These are phyloP conservation scores for Blastobotrys proliferans DNA, from an alignment of 1,139 yeast species.

Conservation along the genomic window DNA sequence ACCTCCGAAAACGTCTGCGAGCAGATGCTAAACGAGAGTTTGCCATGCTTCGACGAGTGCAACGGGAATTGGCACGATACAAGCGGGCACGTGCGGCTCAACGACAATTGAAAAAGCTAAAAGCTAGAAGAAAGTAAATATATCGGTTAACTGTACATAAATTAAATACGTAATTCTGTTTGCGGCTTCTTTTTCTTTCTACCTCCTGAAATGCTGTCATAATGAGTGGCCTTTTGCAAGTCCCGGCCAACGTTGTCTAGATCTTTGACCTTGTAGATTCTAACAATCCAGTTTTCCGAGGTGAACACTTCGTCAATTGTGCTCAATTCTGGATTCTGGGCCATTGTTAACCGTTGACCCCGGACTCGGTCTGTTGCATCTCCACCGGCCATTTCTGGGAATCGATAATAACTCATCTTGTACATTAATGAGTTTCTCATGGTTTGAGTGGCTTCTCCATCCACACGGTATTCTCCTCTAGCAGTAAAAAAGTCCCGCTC, in stretches of 20 bases:
- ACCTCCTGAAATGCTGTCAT: conserved; percentile 29
- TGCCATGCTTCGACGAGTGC: conserved; percentile 17
- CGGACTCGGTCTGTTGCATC: conserved; percentile 82
- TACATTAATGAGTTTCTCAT: conserved; percentile 91
- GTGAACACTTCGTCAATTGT: conserved; percentile 93
- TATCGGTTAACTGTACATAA: background rate
- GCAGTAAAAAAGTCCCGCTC: conserved; percentile 83
- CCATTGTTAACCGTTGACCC: conserved; percentile 61
- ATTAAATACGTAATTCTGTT: conserved; percentile 22
- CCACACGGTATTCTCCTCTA: conserved; percentile 84
- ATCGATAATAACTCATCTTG: conserved; percentile 90
- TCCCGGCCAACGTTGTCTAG: conserved; percentile 84
- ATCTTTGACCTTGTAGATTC: conserved; percentile 90
- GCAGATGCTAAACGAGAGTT: conserved; percentile 14
- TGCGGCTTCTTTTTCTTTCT: conserved; percentile 26
- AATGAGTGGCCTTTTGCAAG: conserved; percentile 26
- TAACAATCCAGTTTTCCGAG: conserved; percentile 92
- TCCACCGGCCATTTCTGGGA: conserved; percentile 68
- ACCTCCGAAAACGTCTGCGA: conserved; percentile 14
- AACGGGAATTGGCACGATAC: conserved; percentile 16
- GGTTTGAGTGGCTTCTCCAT: conserved; percentile 70
- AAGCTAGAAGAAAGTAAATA: conserved; percentile 2
- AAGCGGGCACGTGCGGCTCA: conserved; percentile 14
- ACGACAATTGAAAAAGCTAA: conserved; percentile 7
- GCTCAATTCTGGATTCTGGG: conserved; percentile 57